These are phyloP conservation scores for Talaromyces nanjingensis DNA, from an alignment of 495 filamentous ascomycete genomes.

Conservation along the genomic window DNA sequence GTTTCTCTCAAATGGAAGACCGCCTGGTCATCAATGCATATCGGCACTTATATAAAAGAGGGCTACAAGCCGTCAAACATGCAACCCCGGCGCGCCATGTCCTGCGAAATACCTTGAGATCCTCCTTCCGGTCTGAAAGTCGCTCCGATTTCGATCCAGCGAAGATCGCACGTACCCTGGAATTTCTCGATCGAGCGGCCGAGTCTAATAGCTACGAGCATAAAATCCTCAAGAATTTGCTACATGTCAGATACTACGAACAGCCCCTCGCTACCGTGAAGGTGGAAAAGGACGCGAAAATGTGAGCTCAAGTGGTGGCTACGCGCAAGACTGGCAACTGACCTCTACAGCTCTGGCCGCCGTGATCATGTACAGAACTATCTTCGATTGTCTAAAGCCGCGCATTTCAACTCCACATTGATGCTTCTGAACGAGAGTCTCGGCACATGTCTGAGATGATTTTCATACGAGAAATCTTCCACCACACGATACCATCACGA, in stretches of 20 bases:
- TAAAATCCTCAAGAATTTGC: slow-evolving; percentile 66
- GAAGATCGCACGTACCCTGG: slow-evolving; percentile 64
- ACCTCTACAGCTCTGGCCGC: slow-evolving; percentile 14
- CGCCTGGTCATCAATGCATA: slow-evolving; percentile 64
- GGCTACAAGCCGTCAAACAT: slow-evolving; percentile 73
- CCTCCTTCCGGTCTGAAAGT: slow-evolving; percentile 57
- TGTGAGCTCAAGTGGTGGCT: slow-evolving; percentile 20
- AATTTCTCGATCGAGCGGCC: slow-evolving; percentile 68
- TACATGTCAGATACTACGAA: slow-evolving; percentile 55
- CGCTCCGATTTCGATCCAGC: slow-evolving; percentile 47
- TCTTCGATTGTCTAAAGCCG: slow-evolving; percentile 32
- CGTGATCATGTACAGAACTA: slow-evolving; percentile 20
- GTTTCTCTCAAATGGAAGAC: slow-evolving; percentile 13
- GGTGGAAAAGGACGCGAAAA: slow-evolving; percentile 25
- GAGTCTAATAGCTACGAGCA: slow-evolving; percentile 67
- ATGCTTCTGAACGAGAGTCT: slow-evolving; percentile 67
- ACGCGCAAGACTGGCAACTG: not conserved
- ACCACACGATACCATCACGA: not conserved
- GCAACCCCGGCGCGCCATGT: slow-evolving; percentile 68
- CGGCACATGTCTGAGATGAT: slow-evolving; percentile 58
- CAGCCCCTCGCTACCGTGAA: slow-evolving; percentile 19
- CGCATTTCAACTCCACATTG: slow-evolving; percentile 60
- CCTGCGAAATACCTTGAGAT: slow-evolving; percentile 56
- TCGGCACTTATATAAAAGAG: slow-evolving; percentile 65
- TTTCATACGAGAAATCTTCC: not conserved